Evolutionary conservation across 2,329 filamentous ascomycete species (phyloP).

Genomic region (Pseudogymnoascus sp.): DNA sequence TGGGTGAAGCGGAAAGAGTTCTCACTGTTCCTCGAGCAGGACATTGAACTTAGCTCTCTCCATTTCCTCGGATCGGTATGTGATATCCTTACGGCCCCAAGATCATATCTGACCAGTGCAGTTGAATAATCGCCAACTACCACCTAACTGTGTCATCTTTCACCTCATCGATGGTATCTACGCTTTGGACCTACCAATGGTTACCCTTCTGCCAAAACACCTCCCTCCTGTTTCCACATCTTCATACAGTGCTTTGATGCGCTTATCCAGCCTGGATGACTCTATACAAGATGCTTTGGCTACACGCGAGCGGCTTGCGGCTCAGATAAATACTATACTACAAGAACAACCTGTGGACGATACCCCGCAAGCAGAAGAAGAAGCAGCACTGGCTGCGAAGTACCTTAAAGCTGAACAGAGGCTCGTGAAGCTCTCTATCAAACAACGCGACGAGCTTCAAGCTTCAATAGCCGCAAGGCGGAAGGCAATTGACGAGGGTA

Average conservation of each 20-base stretch:
- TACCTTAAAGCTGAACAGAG: conserved; percentile 59
- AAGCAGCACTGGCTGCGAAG: conserved; percentile 39
- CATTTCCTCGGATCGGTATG: conserved; percentile 65
- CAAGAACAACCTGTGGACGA: conserved; percentile 35
- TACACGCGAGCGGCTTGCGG: conserved; percentile 64
- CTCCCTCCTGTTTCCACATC: conserved; percentile 54
- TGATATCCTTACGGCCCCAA: conserved; percentile 27
- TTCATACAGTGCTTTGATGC: conserved; percentile 82
- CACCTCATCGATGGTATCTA: conserved; percentile 84
- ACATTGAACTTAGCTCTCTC: conserved; percentile 60
- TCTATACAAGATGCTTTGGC: conserved; percentile 84
- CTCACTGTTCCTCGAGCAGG: conserved; percentile 60
- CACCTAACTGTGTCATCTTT: conserved; percentile 75
- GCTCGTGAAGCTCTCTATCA: conserved; percentile 53
- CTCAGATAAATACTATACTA: conserved; percentile 64
- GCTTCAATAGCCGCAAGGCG: conserved; percentile 58
- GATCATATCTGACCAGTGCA: conserved; percentile 35
- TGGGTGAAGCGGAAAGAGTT: conserved; percentile 59
- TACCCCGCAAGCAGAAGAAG: conserved; percentile 43
- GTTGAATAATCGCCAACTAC: conserved; percentile 63
- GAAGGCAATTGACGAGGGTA: conserved; percentile 59
- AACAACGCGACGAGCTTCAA: conserved; percentile 59
- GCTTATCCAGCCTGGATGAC: conserved; percentile 77
- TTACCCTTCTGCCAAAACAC: conserved; percentile 40
- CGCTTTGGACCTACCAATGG: conserved; percentile 60